Conservation (phyloP, 129 eudicot genomes). For the Heracleum sosnowskyi region DNA sequence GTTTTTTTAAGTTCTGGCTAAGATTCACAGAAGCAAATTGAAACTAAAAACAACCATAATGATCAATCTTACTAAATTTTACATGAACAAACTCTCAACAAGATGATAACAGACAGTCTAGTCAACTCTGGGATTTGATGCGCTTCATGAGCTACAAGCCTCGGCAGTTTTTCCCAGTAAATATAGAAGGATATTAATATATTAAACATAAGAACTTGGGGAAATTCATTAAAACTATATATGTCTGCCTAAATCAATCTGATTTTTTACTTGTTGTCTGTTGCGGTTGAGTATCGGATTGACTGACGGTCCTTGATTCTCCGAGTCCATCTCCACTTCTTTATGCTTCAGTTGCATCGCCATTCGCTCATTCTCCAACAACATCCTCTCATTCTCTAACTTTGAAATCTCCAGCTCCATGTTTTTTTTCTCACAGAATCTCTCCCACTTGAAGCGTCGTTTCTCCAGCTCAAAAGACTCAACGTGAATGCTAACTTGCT, state of each 20-base stretch:
- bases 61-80: background rate
- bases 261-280: slow-evolving; percentile 20
- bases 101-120: slow-evolving; percentile 3
- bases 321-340: slow-evolving; percentile 21
- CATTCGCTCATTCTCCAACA: slow-evolving; percentile 61
- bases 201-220: background rate
- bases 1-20: background rate
- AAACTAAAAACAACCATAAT: background rate
- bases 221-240: slow-evolving; percentile 12
- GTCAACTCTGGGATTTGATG: background rate
- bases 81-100: background rate
- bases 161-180: background rate
- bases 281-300: slow-evolving; percentile 6
- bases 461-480: slow-evolving; percentile 56
- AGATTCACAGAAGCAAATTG: background rate
- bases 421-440: slow-evolving; percentile 57
- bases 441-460: slow-evolving; percentile 53
- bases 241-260: slow-evolving; percentile 20
- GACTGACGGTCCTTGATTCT: slow-evolving; percentile 12
- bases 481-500: slow-evolving; percentile 33
- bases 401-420: slow-evolving; percentile 44
- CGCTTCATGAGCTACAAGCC: background rate
- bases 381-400: slow-evolving; percentile 56
- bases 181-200: background rate
- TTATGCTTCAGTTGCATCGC: slow-evolving; percentile 37